Evolutionary conservation across 1,284 basidiomycete genomes (phyloP).

Genomic region (Boletellus deceptivus): DNA sequence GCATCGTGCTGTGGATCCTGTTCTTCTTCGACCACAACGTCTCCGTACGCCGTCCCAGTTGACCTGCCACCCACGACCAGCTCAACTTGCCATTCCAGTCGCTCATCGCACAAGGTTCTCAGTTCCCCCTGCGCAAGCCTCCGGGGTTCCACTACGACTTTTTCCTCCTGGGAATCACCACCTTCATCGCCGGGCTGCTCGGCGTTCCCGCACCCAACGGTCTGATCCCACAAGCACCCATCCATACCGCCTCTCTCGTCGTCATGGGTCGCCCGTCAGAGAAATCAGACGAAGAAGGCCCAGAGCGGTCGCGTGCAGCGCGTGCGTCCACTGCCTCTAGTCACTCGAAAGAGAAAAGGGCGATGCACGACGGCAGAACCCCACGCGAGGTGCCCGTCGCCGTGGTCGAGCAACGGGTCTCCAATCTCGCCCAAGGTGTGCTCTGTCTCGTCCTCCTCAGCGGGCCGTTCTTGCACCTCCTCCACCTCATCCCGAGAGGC

Average conservation of each 20-base stretch:
- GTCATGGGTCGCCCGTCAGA: constrained; percentile 61
- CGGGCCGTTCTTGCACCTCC: constrained; percentile 77
- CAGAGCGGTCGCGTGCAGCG: constrained; percentile 12
- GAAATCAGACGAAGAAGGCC: constrained; percentile 44
- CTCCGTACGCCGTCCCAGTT: constrained; percentile 48
- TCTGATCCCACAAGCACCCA: constrained; percentile 93
- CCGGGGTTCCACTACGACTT: constrained; percentile 93
- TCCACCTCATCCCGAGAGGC: constrained; percentile 74
- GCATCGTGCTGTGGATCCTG: constrained; percentile 66
- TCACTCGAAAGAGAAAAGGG: constrained; percentile 26
- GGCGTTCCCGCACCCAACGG: constrained; percentile 95
- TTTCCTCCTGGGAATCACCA: constrained; percentile 88
- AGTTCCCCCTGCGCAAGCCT: constrained; percentile 88
- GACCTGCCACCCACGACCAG: too few species aligned
- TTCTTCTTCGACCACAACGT: constrained; percentile 87
- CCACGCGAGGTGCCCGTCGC: constrained; percentile 64
- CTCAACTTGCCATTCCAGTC: constrained; percentile 45
- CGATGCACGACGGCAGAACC: constrained; percentile 22
- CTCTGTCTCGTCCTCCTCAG: constrained; percentile 80
- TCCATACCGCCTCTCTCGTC: constrained; percentile 86
- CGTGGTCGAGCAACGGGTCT: constrained; percentile 88
- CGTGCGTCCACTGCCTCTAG: background rate
- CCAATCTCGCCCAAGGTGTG: constrained; percentile 82
- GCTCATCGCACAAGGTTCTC: constrained; percentile 89
- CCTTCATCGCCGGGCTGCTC: constrained; percentile 87